Conservation (phyloP, 2,329 filamentous ascomycete genomes). For the Fusarium paranaense region DNA sequence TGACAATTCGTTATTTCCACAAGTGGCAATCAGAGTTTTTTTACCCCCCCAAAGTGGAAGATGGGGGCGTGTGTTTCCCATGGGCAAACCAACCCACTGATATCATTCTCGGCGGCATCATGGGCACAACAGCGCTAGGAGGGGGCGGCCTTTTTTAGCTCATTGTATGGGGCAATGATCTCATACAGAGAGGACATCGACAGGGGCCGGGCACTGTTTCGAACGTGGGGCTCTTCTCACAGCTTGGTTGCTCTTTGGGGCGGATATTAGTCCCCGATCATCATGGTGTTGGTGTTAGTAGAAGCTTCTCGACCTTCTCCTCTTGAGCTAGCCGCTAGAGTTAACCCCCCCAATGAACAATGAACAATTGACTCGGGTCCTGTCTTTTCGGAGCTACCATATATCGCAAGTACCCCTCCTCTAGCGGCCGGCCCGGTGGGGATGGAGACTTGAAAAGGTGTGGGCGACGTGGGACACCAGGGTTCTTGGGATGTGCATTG, state of each 20-base stretch:
- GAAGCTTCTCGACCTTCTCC: conserved; percentile 32
- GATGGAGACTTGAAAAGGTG: conserved; percentile 1
- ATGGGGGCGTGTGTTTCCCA: conserved; percentile 1
- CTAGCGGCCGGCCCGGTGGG: conserved; percentile 10
- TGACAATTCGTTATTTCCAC: neutral
- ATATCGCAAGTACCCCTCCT: conserved; percentile 11
- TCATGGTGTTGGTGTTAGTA: neutral
- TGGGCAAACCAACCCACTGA: conserved; percentile 5
- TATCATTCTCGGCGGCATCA: conserved; percentile 29
- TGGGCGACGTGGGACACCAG: conserved; percentile 17
- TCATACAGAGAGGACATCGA: conserved; percentile 17
- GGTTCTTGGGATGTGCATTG: conserved; percentile 24
- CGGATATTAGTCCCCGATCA: neutral
- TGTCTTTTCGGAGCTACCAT: conserved; percentile 26
- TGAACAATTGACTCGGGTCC: neutral
- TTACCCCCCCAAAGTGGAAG: neutral
- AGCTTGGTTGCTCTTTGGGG: conserved; percentile 2
- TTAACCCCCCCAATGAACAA: neutral
- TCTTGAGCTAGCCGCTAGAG: neutral
- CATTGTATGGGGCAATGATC: conserved; percentile 38
- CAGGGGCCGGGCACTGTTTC: neutral
- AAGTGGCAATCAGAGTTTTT: conserved; percentile 3
- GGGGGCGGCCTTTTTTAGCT: conserved; percentile 29
- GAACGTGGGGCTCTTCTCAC: conserved; percentile 24
- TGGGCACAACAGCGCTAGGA: conserved; percentile 5